Evolutionary conservation across 306 rosid species (phyloP), one percentile per base, ranked within the genome.

Genomic region (Citrullus amarus): DNA sequence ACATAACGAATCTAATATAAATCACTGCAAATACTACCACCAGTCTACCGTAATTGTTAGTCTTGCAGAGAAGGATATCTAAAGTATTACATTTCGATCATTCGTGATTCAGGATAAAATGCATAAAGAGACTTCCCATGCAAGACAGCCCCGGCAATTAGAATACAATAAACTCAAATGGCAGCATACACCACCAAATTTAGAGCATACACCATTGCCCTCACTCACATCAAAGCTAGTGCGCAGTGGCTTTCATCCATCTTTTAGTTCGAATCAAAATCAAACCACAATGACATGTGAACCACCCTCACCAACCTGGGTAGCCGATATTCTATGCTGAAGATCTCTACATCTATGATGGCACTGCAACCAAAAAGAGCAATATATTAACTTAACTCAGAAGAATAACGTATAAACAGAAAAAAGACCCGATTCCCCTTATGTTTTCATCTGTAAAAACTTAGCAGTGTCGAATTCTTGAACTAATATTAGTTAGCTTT

Each of bases 131-230:
- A 73, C 59, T 74, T 32, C 30, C 46, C 30, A 25, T 14, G 60
- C 77, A 72, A 46, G 46, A 51, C 44, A 73, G 78, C 78, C 78
- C 41, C 62, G 32, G 62, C 62, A 74, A 74, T 74, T 74, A 74
- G 61, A 74, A 74, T 74, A 74, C 78, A 74, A 74, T 74, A 25
- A 74, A 74, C 78, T 74, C 62, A 54, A 51, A 53, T 53, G 62
- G 48, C 28, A 53, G 78, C 9, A 10, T 30, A 55, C 39, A 70
- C 73, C 73, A 20, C 77, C 77, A 72, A 59, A 74, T 74, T 46
- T 20, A 28, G 62, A 53, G 78, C 62, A 53, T 50, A 25, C 62
- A 53, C 60, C 78, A 53, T 74, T 4, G 56, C 60, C 56, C 61
- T 69, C 73, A 8, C 36, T 65, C 72, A 11, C 50, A 70, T 14